Evolutionary conservation across 2,329 filamentous ascomycete species (phyloP).

Genomic region (Nemania sp.): DNA sequence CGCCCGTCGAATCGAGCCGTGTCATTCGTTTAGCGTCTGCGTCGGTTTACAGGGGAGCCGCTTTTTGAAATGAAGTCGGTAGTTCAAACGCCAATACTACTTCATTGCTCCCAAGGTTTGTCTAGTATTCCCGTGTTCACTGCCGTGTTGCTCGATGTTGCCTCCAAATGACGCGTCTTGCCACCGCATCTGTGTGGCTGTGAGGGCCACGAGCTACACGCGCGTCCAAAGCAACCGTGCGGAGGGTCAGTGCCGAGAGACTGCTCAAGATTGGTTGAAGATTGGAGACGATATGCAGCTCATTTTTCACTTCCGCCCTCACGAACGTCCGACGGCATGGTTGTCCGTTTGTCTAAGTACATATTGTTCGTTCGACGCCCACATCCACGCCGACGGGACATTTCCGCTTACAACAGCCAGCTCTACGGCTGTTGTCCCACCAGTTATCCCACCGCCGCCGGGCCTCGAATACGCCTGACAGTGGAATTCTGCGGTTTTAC

Average conservation of each 20-base stretch:
- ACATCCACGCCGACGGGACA: neutral
- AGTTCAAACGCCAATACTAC: neutral
- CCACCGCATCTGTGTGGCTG: conserved; percentile 14
- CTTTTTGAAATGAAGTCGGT: neutral
- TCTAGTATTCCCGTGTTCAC: neutral
- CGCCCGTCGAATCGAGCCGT: conserved; percentile 6
- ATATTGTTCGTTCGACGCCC: conserved; percentile 10
- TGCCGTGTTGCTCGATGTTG: neutral
- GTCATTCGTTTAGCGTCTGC: conserved; percentile 8
- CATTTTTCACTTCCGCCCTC: conserved; percentile 12
- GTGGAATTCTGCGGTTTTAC: too few species aligned
- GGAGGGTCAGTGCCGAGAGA: conserved; percentile 7
- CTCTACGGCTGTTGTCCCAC: neutral
- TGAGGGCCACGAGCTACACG: neutral
- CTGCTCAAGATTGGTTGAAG: conserved; percentile 9
- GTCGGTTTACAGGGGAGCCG: neutral
- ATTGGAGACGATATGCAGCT: conserved; percentile 15
- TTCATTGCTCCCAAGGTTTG: neutral
- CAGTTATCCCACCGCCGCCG: conserved; percentile 4
- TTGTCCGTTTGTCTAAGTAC: neutral
- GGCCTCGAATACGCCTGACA: neutral
- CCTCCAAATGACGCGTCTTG: conserved; percentile 2
- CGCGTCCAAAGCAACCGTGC: conserved; percentile 6
- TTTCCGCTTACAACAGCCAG: neutral
- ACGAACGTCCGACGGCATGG: neutral